These are phyloP conservation scores for Biscutella auriculata DNA, from an alignment of 441 rosid genomes.

Conservation along the genomic window DNA sequence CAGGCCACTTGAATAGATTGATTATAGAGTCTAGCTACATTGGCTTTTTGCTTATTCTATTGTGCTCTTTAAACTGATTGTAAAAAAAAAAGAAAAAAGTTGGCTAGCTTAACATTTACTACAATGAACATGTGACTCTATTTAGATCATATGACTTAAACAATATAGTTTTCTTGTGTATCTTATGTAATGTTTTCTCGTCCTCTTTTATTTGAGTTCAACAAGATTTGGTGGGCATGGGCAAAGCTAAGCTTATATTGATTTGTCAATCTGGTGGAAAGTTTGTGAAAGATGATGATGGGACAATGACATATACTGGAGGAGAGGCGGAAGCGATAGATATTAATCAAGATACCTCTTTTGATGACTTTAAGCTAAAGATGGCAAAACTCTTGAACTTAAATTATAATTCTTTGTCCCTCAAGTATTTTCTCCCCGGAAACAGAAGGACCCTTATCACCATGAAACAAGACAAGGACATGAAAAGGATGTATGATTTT, in stretches of 20 bases:
- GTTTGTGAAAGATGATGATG: slow-evolving; percentile 54
- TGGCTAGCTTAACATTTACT: not conserved
- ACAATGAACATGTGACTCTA: not conserved
- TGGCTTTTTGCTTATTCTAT: not conserved
- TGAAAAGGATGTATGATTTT: slow-evolving; percentile 73
- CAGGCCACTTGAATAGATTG: not conserved
- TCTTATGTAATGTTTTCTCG: not conserved
- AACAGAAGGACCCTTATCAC: slow-evolving; percentile 62
- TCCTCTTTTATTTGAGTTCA: slow-evolving; percentile 5
- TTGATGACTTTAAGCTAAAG: slow-evolving; percentile 60
- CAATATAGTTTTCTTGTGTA: not conserved
- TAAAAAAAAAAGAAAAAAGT: too few species aligned
- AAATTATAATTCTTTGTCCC: slow-evolving; percentile 47
- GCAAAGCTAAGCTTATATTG: slow-evolving; percentile 71
- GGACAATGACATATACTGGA: slow-evolving; percentile 53
- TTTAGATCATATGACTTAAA: not conserved
- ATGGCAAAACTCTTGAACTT: slow-evolving; percentile 61
- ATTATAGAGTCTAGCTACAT: not conserved
- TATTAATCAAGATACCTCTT: slow-evolving; percentile 49
- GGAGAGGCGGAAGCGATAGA: slow-evolving; percentile 86
- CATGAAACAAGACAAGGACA: slow-evolving; percentile 59
- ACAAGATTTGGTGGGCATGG: slow-evolving; percentile 40
- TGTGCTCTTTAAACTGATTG: not conserved
- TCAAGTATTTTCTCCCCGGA: slow-evolving; percentile 88
- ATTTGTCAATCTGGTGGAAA: slow-evolving; percentile 80